These are phyloP conservation scores for Lactarius pseudohatsudake DNA, from an alignment of 768 basidiomycete species.

Conservation along the genomic window DNA sequence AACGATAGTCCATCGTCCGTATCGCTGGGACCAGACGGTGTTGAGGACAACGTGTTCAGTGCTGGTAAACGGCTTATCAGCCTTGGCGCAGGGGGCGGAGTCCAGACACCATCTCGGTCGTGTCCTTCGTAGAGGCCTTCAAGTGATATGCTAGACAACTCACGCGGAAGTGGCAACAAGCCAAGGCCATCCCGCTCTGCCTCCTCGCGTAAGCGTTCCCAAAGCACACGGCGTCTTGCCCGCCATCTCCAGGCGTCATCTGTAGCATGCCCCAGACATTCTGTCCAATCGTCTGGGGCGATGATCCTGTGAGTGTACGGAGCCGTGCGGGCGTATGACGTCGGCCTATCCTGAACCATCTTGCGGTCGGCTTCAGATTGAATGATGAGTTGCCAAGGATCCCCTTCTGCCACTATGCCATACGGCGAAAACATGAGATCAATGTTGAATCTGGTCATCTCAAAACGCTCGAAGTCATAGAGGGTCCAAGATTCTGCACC, in stretches of 20 bases:
- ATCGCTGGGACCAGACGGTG: constrained; percentile 8
- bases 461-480: constrained; percentile 27
- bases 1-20: constrained; percentile 20
- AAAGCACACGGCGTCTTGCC: constrained; percentile 27
- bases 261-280: constrained; percentile 15
- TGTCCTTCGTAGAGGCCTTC: constrained; percentile 17
- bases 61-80: constrained; percentile 16
- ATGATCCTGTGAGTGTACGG: background rate
- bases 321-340: background rate
- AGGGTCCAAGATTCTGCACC: constrained; percentile 24
- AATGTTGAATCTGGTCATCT: constrained; percentile 23
- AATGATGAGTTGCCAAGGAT: constrained; percentile 23
- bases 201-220: constrained; percentile 25
- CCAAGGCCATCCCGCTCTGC: constrained; percentile 24
- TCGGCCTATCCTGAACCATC: background rate
- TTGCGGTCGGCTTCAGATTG: constrained; percentile 17
- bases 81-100: constrained; percentile 26
- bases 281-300: constrained; percentile 25
- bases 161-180: constrained; percentile 17
- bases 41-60: constrained; percentile 7
- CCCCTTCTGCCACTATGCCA: constrained; percentile 20
- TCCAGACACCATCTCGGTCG: constrained; percentile 8
- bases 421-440: constrained; percentile 25
- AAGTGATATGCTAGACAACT: constrained; percentile 22
- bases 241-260: constrained; percentile 26